These are phyloP conservation scores for Solanum acaule DNA, from an alignment of 257 asterid species.

Conservation along the genomic window DNA sequence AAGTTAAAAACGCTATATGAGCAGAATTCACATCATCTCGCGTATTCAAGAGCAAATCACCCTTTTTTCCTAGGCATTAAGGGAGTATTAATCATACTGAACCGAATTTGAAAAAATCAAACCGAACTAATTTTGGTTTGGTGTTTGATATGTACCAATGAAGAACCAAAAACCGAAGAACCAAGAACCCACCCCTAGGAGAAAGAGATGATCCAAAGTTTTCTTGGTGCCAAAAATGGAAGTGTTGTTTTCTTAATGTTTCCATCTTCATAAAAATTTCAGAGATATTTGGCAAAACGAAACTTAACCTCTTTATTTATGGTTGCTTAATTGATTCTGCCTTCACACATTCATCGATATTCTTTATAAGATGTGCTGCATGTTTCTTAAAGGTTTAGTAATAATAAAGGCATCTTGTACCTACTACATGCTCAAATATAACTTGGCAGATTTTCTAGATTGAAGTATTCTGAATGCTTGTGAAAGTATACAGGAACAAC, in stretches of 20 bases:
- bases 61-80: neutral
- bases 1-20: neutral
- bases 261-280: neutral
- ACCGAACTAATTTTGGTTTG: neutral
- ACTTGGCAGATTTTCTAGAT: neutral
- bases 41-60: neutral
- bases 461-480: neutral
- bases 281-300: neutral
- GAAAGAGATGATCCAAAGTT: neutral
- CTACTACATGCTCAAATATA: neutral
- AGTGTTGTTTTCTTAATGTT: neutral
- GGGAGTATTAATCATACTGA: neutral
- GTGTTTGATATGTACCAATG: neutral
- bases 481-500: neutral
- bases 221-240: neutral
- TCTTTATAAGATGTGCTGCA: neutral
- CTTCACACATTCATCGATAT: neutral
- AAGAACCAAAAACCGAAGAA: neutral
- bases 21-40: neutral
- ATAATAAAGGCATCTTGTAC: neutral
- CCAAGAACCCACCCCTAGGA: neutral
- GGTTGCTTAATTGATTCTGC: neutral
- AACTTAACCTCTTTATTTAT: neutral
- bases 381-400: neutral
- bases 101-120: neutral